Evolutionary conservation across 2,329 filamentous ascomycete genomes (phyloP).

Genomic region (Fusarium anguioides): DNA sequence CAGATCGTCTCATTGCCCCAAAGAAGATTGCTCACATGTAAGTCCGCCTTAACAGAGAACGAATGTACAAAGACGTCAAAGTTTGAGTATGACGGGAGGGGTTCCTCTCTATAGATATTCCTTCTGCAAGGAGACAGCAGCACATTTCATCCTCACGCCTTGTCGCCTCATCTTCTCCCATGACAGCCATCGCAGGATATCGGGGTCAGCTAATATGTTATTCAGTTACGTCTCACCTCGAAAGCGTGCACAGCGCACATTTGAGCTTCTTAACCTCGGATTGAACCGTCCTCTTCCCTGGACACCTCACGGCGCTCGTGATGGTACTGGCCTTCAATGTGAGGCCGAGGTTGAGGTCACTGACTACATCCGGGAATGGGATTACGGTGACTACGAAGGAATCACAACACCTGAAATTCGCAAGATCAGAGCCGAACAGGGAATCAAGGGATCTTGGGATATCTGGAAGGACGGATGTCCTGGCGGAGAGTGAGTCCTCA

Average conservation of each 20-base stretch:
- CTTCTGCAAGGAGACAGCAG: neutral
- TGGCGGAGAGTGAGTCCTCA: slow-evolving; percentile 77
- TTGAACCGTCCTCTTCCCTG: slow-evolving; percentile 77
- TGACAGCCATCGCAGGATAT: neutral
- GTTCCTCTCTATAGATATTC: no score
- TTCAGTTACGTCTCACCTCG: slow-evolving; percentile 85
- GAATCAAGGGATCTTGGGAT: slow-evolving; percentile 74
- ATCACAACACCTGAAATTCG: slow-evolving; percentile 78
- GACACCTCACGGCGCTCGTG: slow-evolving; percentile 60
- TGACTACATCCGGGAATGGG: slow-evolving; percentile 83
- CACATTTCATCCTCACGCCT: neutral
- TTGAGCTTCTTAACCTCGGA: slow-evolving; percentile 85
- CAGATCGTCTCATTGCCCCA: slow-evolving; percentile 86
- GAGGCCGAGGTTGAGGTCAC: slow-evolving; percentile 73
- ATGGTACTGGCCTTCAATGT: slow-evolving; percentile 59
- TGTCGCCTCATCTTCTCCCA: neutral
- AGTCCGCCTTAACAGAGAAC: slow-evolving; percentile 45
- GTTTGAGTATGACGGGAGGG: no score
- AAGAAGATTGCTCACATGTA: slow-evolving; percentile 85
- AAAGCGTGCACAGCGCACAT: slow-evolving; percentile 85
- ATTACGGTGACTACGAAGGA: slow-evolving; percentile 89
- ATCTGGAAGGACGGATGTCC: slow-evolving; percentile 92
- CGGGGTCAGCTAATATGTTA: neutral
- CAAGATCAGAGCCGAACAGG: slow-evolving; percentile 65
- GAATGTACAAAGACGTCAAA: neutral